A percentile compares a stretch with the other conserved stretches of the same genome.
These are phyloP conservation scores for Coriolopsis trogii DNA, from an alignment of 1,284 basidiomycete species.

Conservation along the genomic window DNA sequence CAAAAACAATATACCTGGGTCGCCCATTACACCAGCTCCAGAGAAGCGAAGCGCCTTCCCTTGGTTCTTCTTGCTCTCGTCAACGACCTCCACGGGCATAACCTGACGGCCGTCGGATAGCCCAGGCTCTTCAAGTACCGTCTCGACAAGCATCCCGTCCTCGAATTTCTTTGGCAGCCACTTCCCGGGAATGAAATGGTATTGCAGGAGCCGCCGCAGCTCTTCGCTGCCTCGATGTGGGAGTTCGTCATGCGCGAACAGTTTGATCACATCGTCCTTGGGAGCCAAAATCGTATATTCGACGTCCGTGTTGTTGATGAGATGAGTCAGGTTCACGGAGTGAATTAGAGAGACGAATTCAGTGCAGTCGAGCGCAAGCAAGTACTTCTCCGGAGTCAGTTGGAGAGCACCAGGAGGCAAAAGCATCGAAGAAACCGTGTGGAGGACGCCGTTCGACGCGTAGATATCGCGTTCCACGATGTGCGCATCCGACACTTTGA, in stretches of 20 bases:
- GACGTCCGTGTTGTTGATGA: constrained; percentile 78
- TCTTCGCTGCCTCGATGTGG: constrained; percentile 69
- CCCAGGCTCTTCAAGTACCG: constrained; percentile 70
- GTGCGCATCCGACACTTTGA: constrained; percentile 66
- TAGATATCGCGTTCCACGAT: constrained; percentile 81
- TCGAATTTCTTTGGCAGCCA: constrained; percentile 71
- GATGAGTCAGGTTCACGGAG: constrained; percentile 74
- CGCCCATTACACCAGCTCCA: constrained; percentile 80
- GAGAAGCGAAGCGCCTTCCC: constrained; percentile 74
- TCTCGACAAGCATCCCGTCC: constrained; percentile 78
- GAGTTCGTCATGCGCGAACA: constrained; percentile 55
- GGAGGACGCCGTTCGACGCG: constrained; percentile 94
- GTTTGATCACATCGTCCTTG: constrained; percentile 79
- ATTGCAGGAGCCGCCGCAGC: constrained; percentile 68
- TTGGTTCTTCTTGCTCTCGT: constrained; percentile 45
- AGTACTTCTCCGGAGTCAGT: constrained; percentile 91
- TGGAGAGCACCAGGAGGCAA: constrained; percentile 77
- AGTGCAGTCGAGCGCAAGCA: constrained; percentile 88
- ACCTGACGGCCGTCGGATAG: constrained; percentile 76
- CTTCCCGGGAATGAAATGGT: constrained; percentile 87
- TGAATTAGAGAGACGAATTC: constrained; percentile 89
- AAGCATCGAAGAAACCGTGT: constrained; percentile 85
- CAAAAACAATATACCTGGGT: constrained; percentile 53
- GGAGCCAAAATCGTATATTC: constrained; percentile 88
- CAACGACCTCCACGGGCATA: constrained; percentile 67